Evolutionary conservation across 2,329 filamentous ascomycete genomes (phyloP).

Genomic region (Fusarium nisikadoi): DNA sequence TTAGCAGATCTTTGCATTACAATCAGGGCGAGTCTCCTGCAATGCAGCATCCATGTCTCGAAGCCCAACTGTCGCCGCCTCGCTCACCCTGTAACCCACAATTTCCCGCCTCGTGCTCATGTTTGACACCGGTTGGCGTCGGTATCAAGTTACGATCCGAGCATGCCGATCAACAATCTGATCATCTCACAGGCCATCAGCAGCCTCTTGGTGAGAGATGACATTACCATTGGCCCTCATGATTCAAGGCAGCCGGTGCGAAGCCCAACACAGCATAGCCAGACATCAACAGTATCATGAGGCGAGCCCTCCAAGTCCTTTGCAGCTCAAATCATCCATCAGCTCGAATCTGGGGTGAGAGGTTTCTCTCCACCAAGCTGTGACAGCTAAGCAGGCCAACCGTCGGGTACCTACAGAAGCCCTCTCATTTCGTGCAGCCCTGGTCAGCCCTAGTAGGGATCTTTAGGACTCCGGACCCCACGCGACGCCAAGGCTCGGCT

Average conservation of each 20-base stretch:
- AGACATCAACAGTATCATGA: conserved; percentile 25
- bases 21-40: neutral
- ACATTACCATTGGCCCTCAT: conserved; percentile 17
- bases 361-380: conserved; percentile 40
- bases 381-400: conserved; percentile 34
- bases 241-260: conserved; percentile 18
- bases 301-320: conserved; percentile 2
- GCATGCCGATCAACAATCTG: conserved; percentile 31
- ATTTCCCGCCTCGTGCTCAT: conserved; percentile 29
- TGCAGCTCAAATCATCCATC: conserved; percentile 23
- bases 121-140: conserved; percentile 28
- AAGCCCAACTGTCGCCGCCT: conserved; percentile 10
- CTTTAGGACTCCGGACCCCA: conserved; percentile 29
- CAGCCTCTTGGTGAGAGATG: neutral
- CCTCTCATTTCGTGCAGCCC: conserved; percentile 33
- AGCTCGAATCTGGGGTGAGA: conserved; percentile 40
- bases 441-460: conserved; percentile 39
- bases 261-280: conserved; percentile 17
- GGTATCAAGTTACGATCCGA: conserved; percentile 38
- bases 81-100: conserved; percentile 14
- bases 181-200: conserved; percentile 7
- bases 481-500: conserved; percentile 31
- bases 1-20: conserved; percentile 2
- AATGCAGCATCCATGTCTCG: neutral
- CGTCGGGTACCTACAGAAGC: conserved; percentile 37